Conservation (phyloP, 2,329 filamentous ascomycete species). For the Diaporthe citri region DNA sequence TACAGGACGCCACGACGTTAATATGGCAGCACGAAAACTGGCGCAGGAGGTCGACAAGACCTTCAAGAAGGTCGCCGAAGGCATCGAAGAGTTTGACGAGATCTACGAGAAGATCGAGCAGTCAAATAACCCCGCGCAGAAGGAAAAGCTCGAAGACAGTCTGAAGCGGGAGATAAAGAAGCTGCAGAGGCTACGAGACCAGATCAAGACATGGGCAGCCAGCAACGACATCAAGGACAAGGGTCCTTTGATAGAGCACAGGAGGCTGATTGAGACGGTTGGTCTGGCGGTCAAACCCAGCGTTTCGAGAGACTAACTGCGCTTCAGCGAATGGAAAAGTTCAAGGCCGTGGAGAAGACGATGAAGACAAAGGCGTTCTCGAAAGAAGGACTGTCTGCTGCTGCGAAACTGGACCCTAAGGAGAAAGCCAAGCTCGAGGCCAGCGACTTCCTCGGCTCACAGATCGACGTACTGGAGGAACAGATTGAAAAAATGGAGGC, state of each 20-base stretch:
- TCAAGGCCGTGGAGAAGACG: constrained; percentile 99
- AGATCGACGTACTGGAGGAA: constrained; percentile 92
- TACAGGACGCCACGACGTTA: constrained; percentile 48
- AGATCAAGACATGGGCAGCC: constrained; percentile 99
- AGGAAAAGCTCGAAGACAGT: constrained; percentile 98
- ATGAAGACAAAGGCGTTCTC: constrained; percentile 99
- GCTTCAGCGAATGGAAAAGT: constrained; percentile 95
- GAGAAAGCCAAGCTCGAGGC: constrained; percentile 94
- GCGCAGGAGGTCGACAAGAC: constrained; percentile 99
- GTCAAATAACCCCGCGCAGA: constrained; percentile 92
- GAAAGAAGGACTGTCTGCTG: constrained; percentile 94
- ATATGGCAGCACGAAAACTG: constrained; percentile 95
- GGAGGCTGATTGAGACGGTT: constrained; percentile 98
- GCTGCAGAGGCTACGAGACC: constrained; percentile 94
- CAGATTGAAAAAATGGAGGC: constrained; percentile 95
- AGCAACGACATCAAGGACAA: constrained; percentile 99
- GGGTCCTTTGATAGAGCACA: constrained; percentile 90
- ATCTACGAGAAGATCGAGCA: constrained; percentile 99
- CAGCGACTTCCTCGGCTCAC: constrained; percentile 85
- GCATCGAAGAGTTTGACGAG: constrained; percentile 89
- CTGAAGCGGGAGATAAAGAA: constrained; percentile 99
- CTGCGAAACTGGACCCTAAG: constrained; percentile 94
- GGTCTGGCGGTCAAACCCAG: constrained; percentile 50
- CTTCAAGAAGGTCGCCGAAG: constrained; percentile 98
- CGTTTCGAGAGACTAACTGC: constrained; percentile 31